Percentiles rank a stretch among this genome's conserved stretches.
phyloP scores from a whole-genome alignment of 805 yeast species.

The Candida orba region DNA sequence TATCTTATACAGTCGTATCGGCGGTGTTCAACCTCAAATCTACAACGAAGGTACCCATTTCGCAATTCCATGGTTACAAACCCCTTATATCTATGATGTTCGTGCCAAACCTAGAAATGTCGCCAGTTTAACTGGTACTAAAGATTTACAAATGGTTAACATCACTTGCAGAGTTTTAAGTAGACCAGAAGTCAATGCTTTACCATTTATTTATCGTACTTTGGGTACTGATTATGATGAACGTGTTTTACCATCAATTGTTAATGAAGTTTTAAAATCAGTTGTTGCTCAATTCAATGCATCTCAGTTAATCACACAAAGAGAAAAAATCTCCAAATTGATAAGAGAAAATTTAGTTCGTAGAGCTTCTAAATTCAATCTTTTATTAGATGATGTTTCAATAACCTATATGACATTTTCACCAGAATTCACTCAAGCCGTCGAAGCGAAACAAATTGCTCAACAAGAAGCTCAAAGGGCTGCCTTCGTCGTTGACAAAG shows the following conservation, averaged over 20 bases:
- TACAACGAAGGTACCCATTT: conserved; percentile 94
- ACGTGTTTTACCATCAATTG: conserved; percentile 95
- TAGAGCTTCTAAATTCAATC: conserved; percentile 86
- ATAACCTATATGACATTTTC: conserved; percentile 95
- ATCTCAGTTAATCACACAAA: conserved; percentile 96
- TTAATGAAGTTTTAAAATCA: conserved; percentile 91
- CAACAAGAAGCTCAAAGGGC: conserved; percentile 99
- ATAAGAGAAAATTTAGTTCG: conserved; percentile 87
- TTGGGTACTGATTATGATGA: conserved; percentile 94
- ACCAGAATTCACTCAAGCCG: conserved; percentile 96
- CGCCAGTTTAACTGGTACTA: conserved; percentile 94
- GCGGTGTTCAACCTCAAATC: conserved; percentile 77
- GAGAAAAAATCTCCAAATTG: conserved; percentile 89
- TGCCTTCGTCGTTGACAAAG: conserved; percentile 93
- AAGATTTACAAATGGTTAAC: conserved; percentile 97
- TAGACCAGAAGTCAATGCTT: conserved; percentile 70
- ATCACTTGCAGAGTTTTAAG: conserved; percentile 97
- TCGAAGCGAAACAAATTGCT: conserved; percentile 97
- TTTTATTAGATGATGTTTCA: conserved; percentile 89
- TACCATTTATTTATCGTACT: conserved; percentile 86
- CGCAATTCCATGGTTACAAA: conserved; percentile 90
- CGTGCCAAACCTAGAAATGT: conserved; percentile 97
- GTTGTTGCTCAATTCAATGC: conserved; percentile 99
- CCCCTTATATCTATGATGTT: conserved; percentile 87
- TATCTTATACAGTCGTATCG: conserved; percentile 79